A percentile compares a stretch with the other conserved stretches of the same genome.
These are phyloP conservation scores for Cadophora sp. DNA, from an alignment of 2,329 filamentous ascomycete species.

Conservation along the genomic window DNA sequence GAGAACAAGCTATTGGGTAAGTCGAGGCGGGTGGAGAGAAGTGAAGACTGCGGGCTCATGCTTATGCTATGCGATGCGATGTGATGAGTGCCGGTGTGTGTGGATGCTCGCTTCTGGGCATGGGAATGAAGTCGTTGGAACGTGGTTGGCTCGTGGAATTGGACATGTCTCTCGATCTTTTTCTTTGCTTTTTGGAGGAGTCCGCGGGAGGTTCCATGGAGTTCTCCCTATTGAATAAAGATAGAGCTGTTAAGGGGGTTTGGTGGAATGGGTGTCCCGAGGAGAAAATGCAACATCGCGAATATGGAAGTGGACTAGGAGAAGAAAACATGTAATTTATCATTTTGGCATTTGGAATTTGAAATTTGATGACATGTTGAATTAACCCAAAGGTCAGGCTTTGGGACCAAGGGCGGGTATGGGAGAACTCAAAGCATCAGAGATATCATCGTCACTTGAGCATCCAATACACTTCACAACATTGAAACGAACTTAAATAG, in stretches of 20 bases:
- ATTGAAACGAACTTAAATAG: too few relatives aligned
- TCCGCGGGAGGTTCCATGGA: background rate
- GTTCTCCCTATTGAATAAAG: background rate
- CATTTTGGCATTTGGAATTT: background rate
- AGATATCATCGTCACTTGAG: background rate
- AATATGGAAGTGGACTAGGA: background rate
- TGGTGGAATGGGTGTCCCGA: background rate
- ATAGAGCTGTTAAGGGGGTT: background rate
- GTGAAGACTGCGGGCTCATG: constrained; percentile 9
- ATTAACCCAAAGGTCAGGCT: background rate
- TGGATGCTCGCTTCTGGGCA: constrained; percentile 6
- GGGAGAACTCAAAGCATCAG: background rate
- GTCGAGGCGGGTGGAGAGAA: background rate
- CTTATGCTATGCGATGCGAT: constrained; percentile 19
- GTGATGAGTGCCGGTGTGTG: constrained; percentile 13
- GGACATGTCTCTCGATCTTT: constrained; percentile 11
- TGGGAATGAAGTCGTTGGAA: background rate
- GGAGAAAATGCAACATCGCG: background rate
- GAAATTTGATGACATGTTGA: background rate
- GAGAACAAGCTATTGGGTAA: constrained; percentile 9
- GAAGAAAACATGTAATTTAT: too few relatives aligned
- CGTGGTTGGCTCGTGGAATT: constrained; percentile 6
- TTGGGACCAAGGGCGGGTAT: background rate
- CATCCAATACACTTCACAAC: background rate
- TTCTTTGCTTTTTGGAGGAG: background rate